These are phyloP conservation scores for Endothia cerciana DNA, from an alignment of 2,329 filamentous ascomycete genomes.

Conservation along the genomic window DNA sequence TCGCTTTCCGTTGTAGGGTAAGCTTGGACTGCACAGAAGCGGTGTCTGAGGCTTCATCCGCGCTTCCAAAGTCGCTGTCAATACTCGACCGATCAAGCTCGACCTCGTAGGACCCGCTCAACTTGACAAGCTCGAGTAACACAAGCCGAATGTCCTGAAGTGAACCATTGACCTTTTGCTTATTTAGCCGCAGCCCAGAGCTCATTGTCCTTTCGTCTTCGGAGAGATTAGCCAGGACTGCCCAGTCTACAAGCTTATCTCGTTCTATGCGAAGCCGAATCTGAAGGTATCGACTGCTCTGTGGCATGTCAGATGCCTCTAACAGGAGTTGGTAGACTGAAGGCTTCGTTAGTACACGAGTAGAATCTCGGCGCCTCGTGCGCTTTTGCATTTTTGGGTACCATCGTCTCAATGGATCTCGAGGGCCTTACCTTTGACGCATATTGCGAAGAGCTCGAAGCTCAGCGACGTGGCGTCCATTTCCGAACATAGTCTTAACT, in stretches of 20 bases:
- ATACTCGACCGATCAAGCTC: not conserved
- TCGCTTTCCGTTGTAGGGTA: constrained; percentile 10
- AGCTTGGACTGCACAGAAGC: not conserved
- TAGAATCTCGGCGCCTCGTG: not conserved
- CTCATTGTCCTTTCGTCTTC: constrained; percentile 18
- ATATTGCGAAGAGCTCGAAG: constrained; percentile 26
- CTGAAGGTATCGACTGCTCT: constrained; percentile 9
- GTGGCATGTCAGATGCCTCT: constrained; percentile 21
- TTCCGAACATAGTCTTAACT: constrained; percentile 5
- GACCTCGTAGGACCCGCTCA: constrained; percentile 11
- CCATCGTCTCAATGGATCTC: not conserved
- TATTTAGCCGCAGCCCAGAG: constrained; percentile 18
- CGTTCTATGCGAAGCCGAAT: constrained; percentile 19
- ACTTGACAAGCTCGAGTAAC: constrained; percentile 14
- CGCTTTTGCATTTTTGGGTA: too few species aligned
- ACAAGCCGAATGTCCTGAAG: constrained; percentile 19
- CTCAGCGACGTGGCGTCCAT: constrained; percentile 18
- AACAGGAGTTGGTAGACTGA: constrained; percentile 21
- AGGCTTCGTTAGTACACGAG: not conserved
- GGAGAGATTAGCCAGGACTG: constrained; percentile 19
- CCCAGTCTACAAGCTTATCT: constrained; percentile 23
- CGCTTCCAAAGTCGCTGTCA: constrained; percentile 1
- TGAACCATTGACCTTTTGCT: constrained; percentile 16
- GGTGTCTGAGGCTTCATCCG: not conserved
- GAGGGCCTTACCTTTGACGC: constrained; percentile 16